A percentile compares a stretch with the other conserved stretches of the same genome.
Evolutionary conservation across 129 eudicot species (phyloP).

Genomic region (Chrysanthemum lavandulifolium): DNA sequence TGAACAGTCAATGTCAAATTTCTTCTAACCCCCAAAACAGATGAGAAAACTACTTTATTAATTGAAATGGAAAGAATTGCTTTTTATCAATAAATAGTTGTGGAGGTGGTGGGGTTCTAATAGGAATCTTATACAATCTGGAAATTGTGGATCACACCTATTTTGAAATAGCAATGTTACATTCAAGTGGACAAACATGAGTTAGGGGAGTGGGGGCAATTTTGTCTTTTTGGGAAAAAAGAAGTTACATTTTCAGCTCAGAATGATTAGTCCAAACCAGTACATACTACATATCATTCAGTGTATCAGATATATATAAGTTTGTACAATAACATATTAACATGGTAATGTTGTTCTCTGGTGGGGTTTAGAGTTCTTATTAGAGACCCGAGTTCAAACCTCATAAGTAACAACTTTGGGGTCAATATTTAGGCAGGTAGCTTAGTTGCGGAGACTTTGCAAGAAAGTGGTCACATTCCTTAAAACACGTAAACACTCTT

Average conservation of each 20-base stretch:
- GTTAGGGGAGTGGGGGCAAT: slow-evolving; percentile 31
- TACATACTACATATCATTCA: background rate
- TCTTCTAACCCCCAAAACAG: slow-evolving; percentile 30
- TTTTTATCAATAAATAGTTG: slow-evolving; percentile 29
- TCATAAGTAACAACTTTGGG: background rate
- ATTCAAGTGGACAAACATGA: slow-evolving; percentile 32
- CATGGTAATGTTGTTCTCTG: no score
- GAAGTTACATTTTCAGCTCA: background rate
- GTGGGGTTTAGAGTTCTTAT: no score
- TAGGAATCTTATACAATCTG: slow-evolving; percentile 31
- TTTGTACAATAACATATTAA: no score
- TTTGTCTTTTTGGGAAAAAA: slow-evolving; percentile 24
- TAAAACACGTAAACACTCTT: no score
- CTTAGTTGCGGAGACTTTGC: background rate
- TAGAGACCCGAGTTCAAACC: no score
- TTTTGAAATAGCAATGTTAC: slow-evolving; percentile 31
- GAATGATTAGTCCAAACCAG: background rate
- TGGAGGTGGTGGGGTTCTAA: slow-evolving; percentile 30
- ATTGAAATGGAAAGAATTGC: slow-evolving; percentile 23
- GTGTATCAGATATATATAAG: background rate
- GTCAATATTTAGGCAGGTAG: background rate
- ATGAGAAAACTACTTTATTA: slow-evolving; percentile 20
- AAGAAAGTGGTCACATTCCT: no score
- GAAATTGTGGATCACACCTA: slow-evolving; percentile 33
- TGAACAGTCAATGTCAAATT: slow-evolving; percentile 20